Evolutionary conservation across 2,329 filamentous ascomycete species (phyloP).

Genomic region (Fusarium hainanense): DNA sequence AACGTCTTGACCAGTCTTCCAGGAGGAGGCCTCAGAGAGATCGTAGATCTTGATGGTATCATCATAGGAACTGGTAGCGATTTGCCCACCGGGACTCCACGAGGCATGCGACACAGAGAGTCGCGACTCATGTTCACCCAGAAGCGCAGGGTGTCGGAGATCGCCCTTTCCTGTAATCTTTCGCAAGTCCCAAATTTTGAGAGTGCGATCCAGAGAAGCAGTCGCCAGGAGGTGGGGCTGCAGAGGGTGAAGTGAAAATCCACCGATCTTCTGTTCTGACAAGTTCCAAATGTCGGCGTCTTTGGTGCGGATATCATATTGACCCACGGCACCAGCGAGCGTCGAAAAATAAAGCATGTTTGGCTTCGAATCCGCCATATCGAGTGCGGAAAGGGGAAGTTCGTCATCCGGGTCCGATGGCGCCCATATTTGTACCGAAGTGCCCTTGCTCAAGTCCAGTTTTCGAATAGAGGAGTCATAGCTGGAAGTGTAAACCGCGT

Average conservation of each 20-base stretch:
- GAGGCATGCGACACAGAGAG: constrained; percentile 93
- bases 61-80: constrained; percentile 94
- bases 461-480: constrained; percentile 94
- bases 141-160: constrained; percentile 69
- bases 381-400: constrained; percentile 83
- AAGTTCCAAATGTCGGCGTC: constrained; percentile 76
- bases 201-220: constrained; percentile 85
- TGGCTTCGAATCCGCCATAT: constrained; percentile 77
- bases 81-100: constrained; percentile 84
- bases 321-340: constrained; percentile 81
- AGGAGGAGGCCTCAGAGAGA: constrained; percentile 70
- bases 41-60: constrained; percentile 95
- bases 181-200: constrained; percentile 93
- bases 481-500: constrained; percentile 83
- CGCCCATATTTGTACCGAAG: constrained; percentile 84
- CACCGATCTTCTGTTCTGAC: constrained; percentile 94
- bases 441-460: constrained; percentile 82
- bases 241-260: constrained; percentile 85
- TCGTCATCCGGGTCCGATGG: constrained; percentile 77
- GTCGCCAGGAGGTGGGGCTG: constrained; percentile 88
- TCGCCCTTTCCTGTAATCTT: constrained; percentile 76
- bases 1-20: constrained; percentile 69
- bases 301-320: constrained; percentile 78
- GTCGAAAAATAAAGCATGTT: constrained; percentile 89
- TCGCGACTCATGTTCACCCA: constrained; percentile 84